A percentile compares a stretch with the other conserved stretches of the same genome.
phyloP scores from a whole-genome alignment of 257 asterid genomes.

The Lycium barbarum region DNA sequence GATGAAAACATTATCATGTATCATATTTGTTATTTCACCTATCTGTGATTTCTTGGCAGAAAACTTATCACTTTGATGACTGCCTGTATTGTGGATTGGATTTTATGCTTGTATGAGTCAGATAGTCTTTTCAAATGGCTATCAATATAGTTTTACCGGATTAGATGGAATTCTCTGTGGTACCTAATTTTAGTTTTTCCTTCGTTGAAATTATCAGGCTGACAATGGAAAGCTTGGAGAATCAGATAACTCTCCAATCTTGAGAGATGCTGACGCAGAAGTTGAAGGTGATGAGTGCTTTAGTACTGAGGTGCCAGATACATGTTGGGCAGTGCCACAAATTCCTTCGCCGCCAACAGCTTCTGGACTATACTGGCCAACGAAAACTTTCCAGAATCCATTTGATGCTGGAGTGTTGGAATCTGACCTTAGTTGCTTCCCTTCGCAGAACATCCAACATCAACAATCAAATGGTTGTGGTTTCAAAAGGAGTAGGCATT shows the following conservation, averaged over 20 bases:
- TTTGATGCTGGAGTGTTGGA: slow-evolving; percentile 57
- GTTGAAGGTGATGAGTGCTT: slow-evolving; percentile 63
- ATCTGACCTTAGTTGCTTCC: slow-evolving; percentile 57
- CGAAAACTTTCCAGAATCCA: slow-evolving; percentile 40
- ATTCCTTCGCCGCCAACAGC: slow-evolving; percentile 85
- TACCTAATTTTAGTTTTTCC: slow-evolving; percentile 31
- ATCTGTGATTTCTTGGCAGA: background rate
- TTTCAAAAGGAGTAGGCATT: slow-evolving; percentile 53
- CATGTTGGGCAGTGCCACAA: slow-evolving; percentile 80
- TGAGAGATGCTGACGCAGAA: slow-evolving; percentile 58
- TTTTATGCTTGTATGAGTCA: background rate
- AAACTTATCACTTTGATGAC: background rate
- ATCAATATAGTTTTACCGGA: background rate
- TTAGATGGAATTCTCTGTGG: background rate
- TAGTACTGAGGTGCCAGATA: slow-evolving; percentile 57
- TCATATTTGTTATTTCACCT: background rate
- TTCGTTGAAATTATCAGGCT: slow-evolving; percentile 52
- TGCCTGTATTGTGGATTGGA: background rate
- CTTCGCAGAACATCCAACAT: slow-evolving; percentile 39
- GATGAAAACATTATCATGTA: too few species aligned
- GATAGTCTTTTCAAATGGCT: background rate
- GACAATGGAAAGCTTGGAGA: slow-evolving; percentile 73
- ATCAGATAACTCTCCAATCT: slow-evolving; percentile 53
- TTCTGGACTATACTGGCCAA: slow-evolving; percentile 78
- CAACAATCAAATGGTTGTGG: slow-evolving; percentile 40